Percentiles rank a stretch among this genome's conserved stretches.
Conservation (phyloP, 495 filamentous ascomycete species). For the Hypoxylon perforatum region DNA sequence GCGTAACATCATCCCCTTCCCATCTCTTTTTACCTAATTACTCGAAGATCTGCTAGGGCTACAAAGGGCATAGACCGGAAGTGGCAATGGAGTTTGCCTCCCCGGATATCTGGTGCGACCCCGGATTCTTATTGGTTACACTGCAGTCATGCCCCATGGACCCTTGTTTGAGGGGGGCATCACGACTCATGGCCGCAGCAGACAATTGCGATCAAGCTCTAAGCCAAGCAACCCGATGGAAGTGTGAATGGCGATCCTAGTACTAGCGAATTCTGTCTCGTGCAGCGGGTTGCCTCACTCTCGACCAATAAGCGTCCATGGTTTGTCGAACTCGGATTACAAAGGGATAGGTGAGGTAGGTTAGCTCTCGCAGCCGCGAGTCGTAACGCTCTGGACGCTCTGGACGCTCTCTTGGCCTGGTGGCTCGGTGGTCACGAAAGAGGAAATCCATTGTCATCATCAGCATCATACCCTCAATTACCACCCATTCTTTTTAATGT, state of each 20-base stretch:
- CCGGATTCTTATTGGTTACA: constrained; percentile 28
- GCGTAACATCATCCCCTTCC: constrained; percentile 25
- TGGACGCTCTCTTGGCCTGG: not conserved
- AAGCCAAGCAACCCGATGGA: constrained; percentile 18
- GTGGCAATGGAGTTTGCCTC: constrained; percentile 35
- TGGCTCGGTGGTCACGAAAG: not conserved
- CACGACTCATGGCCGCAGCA: constrained; percentile 14
- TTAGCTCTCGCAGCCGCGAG: constrained; percentile 10
- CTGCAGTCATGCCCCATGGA: constrained; percentile 13
- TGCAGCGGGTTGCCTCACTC: constrained; percentile 16
- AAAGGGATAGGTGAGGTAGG: constrained; percentile 1
- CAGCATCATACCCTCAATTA: constrained; percentile 5
- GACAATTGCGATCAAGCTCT: constrained; percentile 22
- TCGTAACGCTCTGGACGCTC: too few species aligned
- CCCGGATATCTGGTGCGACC: constrained; percentile 24
- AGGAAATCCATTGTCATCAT: constrained; percentile 6
- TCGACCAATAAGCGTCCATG: constrained; percentile 1
- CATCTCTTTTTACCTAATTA: constrained; percentile 7
- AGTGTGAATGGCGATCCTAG: constrained; percentile 19
- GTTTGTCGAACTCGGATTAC: constrained; percentile 12
- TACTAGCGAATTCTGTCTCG: constrained; percentile 8
- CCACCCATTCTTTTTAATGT: not conserved
- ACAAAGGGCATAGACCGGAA: constrained; percentile 29
- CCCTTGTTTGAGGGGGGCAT: constrained; percentile 19
- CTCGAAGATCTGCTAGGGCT: constrained; percentile 1